Evolutionary conservation across 1,284 basidiomycete genomes (phyloP).

Genomic region (Phellinidium pouzarii): DNA sequence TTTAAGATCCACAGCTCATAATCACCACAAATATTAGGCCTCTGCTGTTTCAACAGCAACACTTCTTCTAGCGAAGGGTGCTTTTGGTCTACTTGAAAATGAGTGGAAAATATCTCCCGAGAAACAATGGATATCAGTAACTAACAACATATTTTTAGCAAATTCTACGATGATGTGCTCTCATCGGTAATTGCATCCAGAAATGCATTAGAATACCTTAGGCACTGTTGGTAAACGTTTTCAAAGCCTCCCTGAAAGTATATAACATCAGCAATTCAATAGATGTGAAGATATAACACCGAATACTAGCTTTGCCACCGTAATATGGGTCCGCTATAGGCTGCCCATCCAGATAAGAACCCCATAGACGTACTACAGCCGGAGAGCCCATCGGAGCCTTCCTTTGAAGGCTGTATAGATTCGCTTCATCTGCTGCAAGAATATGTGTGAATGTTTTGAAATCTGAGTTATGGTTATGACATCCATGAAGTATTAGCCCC

Average conservation of each 20-base stretch:
- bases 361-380: conserved; percentile 62
- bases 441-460: conserved; percentile 64
- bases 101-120: too few relatives aligned
- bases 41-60: too few relatives aligned
- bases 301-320: conserved; percentile 48
- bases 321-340: conserved; percentile 72
- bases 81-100: too few relatives aligned
- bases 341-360: conserved; percentile 61
- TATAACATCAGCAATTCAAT: background rate
- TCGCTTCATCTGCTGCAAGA: conserved; percentile 62
- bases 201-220: conserved; percentile 64
- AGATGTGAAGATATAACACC: background rate
- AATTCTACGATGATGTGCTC: background rate
- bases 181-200: conserved; percentile 36
- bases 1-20: too few relatives aligned
- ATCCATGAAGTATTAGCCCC: background rate
- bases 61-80: too few relatives aligned
- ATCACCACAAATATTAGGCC: too few relatives aligned
- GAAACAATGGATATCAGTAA: too few relatives aligned
- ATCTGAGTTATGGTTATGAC: conserved; percentile 37
- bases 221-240: conserved; percentile 57
- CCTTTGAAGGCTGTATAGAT: conserved; percentile 50
- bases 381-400: conserved; percentile 50
- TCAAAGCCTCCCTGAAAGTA: conserved; percentile 48
- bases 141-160: too few relatives aligned